These are phyloP conservation scores for Bonia amplexicaulis DNA, from an alignment of 176 grass and related monocot genomes.

Conservation along the genomic window DNA sequence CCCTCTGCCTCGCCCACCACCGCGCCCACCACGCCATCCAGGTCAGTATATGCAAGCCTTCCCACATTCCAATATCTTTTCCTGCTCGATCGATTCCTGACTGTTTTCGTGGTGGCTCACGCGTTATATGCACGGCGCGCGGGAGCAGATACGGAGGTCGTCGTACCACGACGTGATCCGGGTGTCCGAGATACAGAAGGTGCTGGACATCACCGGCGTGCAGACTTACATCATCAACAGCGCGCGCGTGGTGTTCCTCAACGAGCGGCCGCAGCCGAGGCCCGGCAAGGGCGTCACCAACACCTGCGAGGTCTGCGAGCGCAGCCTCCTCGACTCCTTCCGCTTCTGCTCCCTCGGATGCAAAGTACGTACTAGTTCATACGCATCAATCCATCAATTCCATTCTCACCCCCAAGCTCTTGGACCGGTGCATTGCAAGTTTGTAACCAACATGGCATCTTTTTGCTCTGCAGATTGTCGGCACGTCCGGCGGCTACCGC, in stretches of 20 bases:
- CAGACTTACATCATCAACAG: slow-evolving; percentile 99
- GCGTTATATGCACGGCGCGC: too few relatives aligned
- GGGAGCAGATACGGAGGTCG: slow-evolving; percentile 76
- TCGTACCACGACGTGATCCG: slow-evolving; percentile 99
- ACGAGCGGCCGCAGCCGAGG: slow-evolving; percentile 84
- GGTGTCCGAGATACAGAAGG: slow-evolving; percentile 88
- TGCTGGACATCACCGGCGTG: slow-evolving; percentile 87
- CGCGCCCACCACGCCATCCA: slow-evolving; percentile 75
- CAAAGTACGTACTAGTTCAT: slow-evolving; percentile 38
- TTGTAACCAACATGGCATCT: neutral
- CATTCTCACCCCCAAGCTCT: neutral
- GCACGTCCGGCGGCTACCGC: slow-evolving; percentile 32
- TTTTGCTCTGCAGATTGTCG: slow-evolving; percentile 50
- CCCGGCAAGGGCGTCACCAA: slow-evolving; percentile 98
- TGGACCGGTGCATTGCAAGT: neutral
- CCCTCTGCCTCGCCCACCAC: slow-evolving; percentile 78
- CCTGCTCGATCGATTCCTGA: neutral
- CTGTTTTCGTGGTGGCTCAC: neutral
- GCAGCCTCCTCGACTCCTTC: slow-evolving; percentile 95
- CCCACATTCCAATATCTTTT: neutral
- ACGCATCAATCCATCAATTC: neutral
- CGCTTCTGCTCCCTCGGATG: slow-evolving; percentile 98
- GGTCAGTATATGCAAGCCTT: slow-evolving; percentile 4
- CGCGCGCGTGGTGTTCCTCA: slow-evolving; percentile 95
- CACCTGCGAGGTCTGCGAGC: slow-evolving; percentile 93